Base-by-base conservation (phyloP, 148 eudicot species). In the Vaccinium vitisidaea region DNA sequence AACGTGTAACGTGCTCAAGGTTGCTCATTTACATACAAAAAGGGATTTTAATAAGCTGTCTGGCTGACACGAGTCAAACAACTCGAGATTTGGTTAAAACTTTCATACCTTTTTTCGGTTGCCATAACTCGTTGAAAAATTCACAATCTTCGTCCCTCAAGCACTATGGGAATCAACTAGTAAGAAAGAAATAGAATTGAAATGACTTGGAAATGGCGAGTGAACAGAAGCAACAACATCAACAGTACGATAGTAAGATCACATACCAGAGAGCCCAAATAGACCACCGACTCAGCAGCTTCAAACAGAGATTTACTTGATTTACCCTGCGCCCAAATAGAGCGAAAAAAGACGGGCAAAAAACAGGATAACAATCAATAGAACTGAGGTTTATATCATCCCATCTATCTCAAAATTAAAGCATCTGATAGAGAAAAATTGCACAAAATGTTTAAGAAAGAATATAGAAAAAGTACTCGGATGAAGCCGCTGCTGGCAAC, bases 181-280 rank as follows among this genome's bases (percentile, higher is more conserved):
- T 23, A 65, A 23, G 15, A 65, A 65, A 10, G 30, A 23, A 23
- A 23, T 23, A 14, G 32, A 65, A 23, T 23, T 8, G 32, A 23
- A n/a, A 65, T 65, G 13, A 65, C 70, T n/a, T 8, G 5, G 9
- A n/a, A n/a, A 23, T 21, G n/a, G 3, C 4, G 32, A 30, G 1
- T 32, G 67, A 61, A 61, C 25, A 36, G 32, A 71, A 25, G 46
- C 75, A 30, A 70, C 75, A 30, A 70, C 39, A 70, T 5, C 19
- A 30, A n/a, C n/a, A 73, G 32, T 6, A 71, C n/a, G 9, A 4
- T 12, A 67, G 82, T 74, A 88, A 80, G 77, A 80, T 84, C 80
- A 87, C 91, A 82, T 89, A 89, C 91, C 91, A 83, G 82, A 83
- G 43, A 84, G 80, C 74, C 83, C 88, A 86, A 80, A 79, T 13